These are phyloP conservation scores for Butyriboletus loyo DNA, from an alignment of 768 basidiomycete species.

Conservation along the genomic window DNA sequence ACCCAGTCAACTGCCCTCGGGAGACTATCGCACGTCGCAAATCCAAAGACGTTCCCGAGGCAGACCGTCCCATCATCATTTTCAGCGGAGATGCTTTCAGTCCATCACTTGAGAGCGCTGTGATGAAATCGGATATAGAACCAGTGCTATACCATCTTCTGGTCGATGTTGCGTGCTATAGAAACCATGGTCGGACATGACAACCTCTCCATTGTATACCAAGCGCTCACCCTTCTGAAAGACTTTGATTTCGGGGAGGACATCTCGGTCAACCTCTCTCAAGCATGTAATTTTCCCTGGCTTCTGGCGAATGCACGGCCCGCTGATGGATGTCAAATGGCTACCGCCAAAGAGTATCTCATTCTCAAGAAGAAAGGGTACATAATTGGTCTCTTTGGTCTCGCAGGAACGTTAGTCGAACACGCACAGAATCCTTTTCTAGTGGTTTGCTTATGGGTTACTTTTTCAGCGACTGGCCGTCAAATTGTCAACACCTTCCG, in stretches of 20 bases:
- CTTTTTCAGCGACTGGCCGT: not conserved
- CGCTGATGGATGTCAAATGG: not conserved
- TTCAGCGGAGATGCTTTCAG: constrained; percentile 11
- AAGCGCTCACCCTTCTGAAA: not conserved
- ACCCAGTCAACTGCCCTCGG: constrained; percentile 1
- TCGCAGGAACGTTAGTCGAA: constrained; percentile 10
- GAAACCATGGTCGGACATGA: constrained; percentile 3
- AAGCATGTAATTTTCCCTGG: constrained; percentile 9
- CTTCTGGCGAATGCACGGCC: constrained; percentile 11
- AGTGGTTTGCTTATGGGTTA: not conserved
- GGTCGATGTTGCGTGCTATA: constrained; percentile 5
- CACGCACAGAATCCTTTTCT: not conserved
- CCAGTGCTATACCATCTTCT: constrained; percentile 9
- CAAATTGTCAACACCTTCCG: constrained; percentile 8
- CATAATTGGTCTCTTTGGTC: constrained; percentile 5
- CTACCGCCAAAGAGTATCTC: constrained; percentile 4
- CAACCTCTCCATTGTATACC: not conserved
- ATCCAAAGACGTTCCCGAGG: not conserved
- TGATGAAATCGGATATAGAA: constrained; percentile 6
- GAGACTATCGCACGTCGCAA: not conserved
- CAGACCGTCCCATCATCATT: not conserved
- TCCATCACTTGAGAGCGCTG: constrained; percentile 4
- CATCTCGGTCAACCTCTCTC: constrained; percentile 1
- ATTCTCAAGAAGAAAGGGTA: constrained; percentile 5
- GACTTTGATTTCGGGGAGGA: constrained; percentile 11